Conservation (phyloP, 257 asterid species). For the Agastache rugosa region DNA sequence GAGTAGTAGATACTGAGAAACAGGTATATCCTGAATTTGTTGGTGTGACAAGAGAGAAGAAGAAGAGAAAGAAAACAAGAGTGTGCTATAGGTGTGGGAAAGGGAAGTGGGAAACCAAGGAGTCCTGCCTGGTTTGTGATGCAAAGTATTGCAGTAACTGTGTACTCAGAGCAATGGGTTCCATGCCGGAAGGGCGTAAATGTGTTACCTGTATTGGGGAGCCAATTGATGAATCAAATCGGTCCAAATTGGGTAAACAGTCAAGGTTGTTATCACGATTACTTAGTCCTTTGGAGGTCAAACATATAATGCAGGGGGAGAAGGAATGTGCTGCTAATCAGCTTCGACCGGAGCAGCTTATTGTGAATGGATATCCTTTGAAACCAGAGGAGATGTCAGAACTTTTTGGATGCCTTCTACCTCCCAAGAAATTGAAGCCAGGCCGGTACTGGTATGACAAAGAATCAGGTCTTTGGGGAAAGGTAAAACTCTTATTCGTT, state of each 20-base stretch:
- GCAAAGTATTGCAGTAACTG: constrained; percentile 84
- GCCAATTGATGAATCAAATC: constrained; percentile 78
- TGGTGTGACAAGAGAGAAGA: constrained; percentile 64
- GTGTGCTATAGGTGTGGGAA: constrained; percentile 87
- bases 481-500: constrained; percentile 51
- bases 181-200: constrained; percentile 97
- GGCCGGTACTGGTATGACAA: constrained; percentile 97
- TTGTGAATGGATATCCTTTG: constrained; percentile 80
- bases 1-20: constrained; percentile 52
- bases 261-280: constrained; percentile 74
- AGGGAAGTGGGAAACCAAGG: constrained; percentile 92
- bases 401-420: constrained; percentile 77
- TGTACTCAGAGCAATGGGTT: constrained; percentile 98
- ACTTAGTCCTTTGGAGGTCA: constrained; percentile 90
- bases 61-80: constrained; percentile 69
- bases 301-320: constrained; percentile 89
- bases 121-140: constrained; percentile 84
- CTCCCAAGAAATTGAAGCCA: constrained; percentile 86
- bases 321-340: constrained; percentile 89
- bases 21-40: constrained; percentile 68
- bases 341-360: constrained; percentile 89
- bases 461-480: constrained; percentile 96
- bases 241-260: constrained; percentile 74
- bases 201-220: constrained; percentile 92
- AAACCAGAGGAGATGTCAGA: constrained; percentile 87